These are phyloP conservation scores for Vigna reflexopilosa DNA, from an alignment of 306 rosid genomes.

Conservation along the genomic window DNA sequence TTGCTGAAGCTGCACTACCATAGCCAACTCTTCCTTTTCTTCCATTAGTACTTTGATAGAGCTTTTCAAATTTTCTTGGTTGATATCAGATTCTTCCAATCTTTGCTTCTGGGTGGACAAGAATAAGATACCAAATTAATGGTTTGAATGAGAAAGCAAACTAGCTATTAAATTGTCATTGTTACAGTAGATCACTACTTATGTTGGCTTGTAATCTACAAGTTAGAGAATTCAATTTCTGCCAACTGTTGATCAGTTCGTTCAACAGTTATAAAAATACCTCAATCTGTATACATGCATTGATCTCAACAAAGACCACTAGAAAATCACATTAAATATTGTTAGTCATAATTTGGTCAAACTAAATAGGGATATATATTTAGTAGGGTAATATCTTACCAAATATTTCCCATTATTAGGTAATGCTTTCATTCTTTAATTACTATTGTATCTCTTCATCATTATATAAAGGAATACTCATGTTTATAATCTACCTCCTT, in stretches of 20 bases:
- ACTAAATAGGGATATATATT: too few relatives aligned
- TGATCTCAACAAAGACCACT: constrained; percentile 4
- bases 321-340: neutral
- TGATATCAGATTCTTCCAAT: constrained; percentile 68
- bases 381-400: too few relatives aligned
- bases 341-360: too few relatives aligned
- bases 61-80: constrained; percentile 64
- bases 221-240: constrained; percentile 14
- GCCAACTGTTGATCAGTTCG: neutral
- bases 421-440: too few relatives aligned
- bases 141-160: constrained; percentile 34
- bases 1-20: constrained; percentile 59
- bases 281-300: neutral
- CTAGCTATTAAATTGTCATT: neutral
- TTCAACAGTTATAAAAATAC: constrained; percentile 7
- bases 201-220: constrained; percentile 18
- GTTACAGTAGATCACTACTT: neutral
- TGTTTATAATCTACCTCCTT: neutral
- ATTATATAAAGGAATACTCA: too few relatives aligned
- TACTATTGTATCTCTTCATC: too few relatives aligned
- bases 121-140: constrained; percentile 41
- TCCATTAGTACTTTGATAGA: constrained; percentile 63
- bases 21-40: constrained; percentile 86
- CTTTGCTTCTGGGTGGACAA: constrained; percentile 60
- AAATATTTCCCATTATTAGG: too few relatives aligned